A percentile compares a stretch with the other conserved stretches of the same genome.
Conservation (phyloP, 805 yeast genomes). For the Candida silvatica region DNA sequence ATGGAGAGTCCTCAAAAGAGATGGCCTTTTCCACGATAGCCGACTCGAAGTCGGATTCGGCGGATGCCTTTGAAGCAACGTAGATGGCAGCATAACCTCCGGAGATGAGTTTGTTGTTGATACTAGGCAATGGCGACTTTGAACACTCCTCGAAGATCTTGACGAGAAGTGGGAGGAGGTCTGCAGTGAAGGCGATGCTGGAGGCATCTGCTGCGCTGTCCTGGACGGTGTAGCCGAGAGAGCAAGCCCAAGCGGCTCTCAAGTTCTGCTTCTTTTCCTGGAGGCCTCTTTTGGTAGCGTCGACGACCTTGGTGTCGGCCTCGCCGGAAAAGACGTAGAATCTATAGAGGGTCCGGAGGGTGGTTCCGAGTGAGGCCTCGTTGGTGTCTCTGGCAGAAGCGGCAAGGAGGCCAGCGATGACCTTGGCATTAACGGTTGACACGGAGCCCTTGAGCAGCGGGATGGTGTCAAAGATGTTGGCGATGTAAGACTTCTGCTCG, state of each 20-base stretch:
- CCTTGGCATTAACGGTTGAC: constrained; percentile 15
- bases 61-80: constrained; percentile 12
- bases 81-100: constrained; percentile 43
- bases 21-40: constrained; percentile 16
- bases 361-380: constrained; percentile 47
- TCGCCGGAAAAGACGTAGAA: constrained; percentile 30
- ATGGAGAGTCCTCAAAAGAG: constrained; percentile 24
- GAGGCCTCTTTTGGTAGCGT: constrained; percentile 46
- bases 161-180: constrained; percentile 6
- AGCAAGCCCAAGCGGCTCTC: constrained; percentile 58
- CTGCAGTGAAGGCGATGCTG: constrained; percentile 6
- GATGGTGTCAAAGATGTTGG: constrained; percentile 30
- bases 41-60: constrained; percentile 5
- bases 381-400: constrained; percentile 68
- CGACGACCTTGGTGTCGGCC: constrained; percentile 14
- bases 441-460: constrained; percentile 14
- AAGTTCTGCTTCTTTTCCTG: constrained; percentile 54
- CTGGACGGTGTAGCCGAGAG: constrained; percentile 16
- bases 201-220: not conserved
- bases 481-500: constrained; percentile 55
- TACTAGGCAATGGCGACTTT: constrained; percentile 43
- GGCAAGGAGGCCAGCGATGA: constrained; percentile 37
- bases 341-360: constrained; percentile 39
- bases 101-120: constrained; percentile 41
- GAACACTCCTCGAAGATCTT: constrained; percentile 31